Evolutionary conservation across 2,329 filamentous ascomycete species (phyloP).

Genomic region (Xylariomycetidae sp.): DNA sequence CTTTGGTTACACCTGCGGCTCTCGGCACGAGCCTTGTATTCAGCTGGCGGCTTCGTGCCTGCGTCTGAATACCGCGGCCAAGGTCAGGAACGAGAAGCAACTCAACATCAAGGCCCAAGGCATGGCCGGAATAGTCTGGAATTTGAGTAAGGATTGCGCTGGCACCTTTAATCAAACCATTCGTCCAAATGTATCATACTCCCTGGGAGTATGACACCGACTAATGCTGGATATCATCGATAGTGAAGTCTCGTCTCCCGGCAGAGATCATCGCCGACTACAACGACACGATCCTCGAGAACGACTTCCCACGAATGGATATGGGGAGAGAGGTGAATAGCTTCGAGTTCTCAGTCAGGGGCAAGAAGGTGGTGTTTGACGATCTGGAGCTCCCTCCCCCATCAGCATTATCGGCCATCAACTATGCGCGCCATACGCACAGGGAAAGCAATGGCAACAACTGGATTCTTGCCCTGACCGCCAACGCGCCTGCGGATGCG

Average conservation of each 20-base stretch:
- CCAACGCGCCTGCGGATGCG: constrained; percentile 9
- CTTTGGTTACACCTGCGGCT: constrained; percentile 16
- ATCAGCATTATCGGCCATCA: constrained; percentile 10
- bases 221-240: no score
- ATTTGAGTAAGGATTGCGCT: no score
- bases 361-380: constrained; percentile 9
- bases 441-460: constrained; percentile 14
- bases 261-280: constrained; percentile 12
- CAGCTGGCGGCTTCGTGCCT: constrained; percentile 5
- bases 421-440: constrained; percentile 15
- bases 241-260: constrained; percentile 14
- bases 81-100: constrained; percentile 3
- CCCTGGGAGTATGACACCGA: no score
- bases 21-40: constrained; percentile 5
- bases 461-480: constrained; percentile 13
- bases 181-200: no score
- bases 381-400: constrained; percentile 14
- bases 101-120: constrained; percentile 12
- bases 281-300: constrained; percentile 10
- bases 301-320: constrained; percentile 16
- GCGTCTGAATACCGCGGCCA: constrained; percentile 3
- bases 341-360: constrained; percentile 13
- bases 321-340: constrained; percentile 10
- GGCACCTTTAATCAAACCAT: no score
- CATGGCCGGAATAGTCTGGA: constrained; percentile 18